These are phyloP conservation scores for Chamaecyparis obtusa DNA, from an alignment of 75 land plant genomes.

Conservation along the genomic window DNA sequence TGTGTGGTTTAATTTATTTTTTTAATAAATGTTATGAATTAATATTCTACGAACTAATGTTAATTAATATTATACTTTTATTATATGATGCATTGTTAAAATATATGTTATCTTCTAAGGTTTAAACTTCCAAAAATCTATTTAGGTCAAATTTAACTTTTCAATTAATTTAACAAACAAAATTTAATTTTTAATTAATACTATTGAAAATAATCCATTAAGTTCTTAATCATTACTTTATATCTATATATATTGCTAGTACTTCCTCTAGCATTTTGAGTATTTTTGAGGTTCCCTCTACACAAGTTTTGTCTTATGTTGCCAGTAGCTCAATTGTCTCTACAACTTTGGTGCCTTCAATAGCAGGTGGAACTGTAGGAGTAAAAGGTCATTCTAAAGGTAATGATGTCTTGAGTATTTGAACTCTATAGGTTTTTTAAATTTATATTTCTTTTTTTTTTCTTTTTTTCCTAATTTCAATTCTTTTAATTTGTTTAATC, in stretches of 20 bases:
- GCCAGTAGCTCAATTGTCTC: neutral
- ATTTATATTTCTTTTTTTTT: neutral
- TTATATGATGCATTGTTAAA: too few species aligned
- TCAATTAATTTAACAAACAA: too few species aligned
- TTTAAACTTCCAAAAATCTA: too few species aligned
- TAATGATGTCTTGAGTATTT: neutral
- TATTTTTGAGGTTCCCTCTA: slow-evolving; percentile 1
- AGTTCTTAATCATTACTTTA: too few species aligned
- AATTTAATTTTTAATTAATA: too few species aligned
- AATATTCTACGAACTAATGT: too few species aligned
- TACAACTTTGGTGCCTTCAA: slow-evolving; percentile 11
- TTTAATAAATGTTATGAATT: too few species aligned
- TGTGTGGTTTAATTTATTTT: too few species aligned
- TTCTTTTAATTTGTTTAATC: neutral
- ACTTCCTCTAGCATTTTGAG: neutral
- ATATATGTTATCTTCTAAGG: too few species aligned
- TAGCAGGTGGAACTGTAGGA: slow-evolving; percentile 17
- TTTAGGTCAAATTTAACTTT: too few species aligned
- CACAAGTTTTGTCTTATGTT: neutral
- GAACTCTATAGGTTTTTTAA: neutral
- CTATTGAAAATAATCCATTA: too few species aligned
- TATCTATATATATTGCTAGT: slow-evolving; percentile 12
- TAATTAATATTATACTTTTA: too few species aligned
- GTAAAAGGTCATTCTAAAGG: slow-evolving; percentile 1
- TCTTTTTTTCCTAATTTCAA: neutral